Evolutionary conservation across 2,329 filamentous ascomycete species (phyloP).

Genomic region (Arthroderma uncinatum): DNA sequence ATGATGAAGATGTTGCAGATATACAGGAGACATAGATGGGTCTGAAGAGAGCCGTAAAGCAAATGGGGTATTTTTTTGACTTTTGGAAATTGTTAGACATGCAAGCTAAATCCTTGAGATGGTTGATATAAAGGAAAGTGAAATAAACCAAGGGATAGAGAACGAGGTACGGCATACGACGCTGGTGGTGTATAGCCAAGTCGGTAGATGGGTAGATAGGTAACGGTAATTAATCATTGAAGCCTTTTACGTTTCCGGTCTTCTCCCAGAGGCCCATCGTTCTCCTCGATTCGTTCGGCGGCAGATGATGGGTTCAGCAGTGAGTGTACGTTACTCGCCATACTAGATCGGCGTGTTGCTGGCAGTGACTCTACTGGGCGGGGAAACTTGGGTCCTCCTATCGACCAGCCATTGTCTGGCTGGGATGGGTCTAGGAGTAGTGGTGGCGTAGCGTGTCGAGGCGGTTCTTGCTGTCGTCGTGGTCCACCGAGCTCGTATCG

Average conservation of each 20-base stretch:
- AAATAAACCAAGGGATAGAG: background rate
- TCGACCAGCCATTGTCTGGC: conserved; percentile 47
- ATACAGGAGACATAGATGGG: background rate
- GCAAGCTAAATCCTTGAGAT: background rate
- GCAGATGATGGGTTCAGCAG: conserved; percentile 59
- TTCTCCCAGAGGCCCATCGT: conserved; percentile 43
- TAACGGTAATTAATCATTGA: conserved; percentile 27
- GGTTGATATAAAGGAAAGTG: background rate
- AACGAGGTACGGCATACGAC: background rate
- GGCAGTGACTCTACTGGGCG: conserved; percentile 37
- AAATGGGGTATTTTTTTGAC: conserved; percentile 3
- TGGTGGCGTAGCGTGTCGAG: conserved; percentile 46
- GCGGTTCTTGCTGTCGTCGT: conserved; percentile 36
- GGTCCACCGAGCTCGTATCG: conserved; percentile 54
- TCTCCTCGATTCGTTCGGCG: conserved; percentile 53
- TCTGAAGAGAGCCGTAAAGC: background rate
- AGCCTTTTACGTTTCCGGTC: conserved; percentile 53
- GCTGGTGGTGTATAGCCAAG: background rate
- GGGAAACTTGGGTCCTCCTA: conserved; percentile 37
- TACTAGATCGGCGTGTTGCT: conserved; percentile 56
- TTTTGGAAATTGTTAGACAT: background rate
- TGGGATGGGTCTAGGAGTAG: conserved; percentile 33
- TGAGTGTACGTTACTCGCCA: conserved; percentile 59
- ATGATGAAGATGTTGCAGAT: background rate
- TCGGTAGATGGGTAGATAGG: background rate